Evolutionary conservation across 495 filamentous ascomycete genomes (phyloP).

Genomic region (Hypoxylon crocopeplum): DNA sequence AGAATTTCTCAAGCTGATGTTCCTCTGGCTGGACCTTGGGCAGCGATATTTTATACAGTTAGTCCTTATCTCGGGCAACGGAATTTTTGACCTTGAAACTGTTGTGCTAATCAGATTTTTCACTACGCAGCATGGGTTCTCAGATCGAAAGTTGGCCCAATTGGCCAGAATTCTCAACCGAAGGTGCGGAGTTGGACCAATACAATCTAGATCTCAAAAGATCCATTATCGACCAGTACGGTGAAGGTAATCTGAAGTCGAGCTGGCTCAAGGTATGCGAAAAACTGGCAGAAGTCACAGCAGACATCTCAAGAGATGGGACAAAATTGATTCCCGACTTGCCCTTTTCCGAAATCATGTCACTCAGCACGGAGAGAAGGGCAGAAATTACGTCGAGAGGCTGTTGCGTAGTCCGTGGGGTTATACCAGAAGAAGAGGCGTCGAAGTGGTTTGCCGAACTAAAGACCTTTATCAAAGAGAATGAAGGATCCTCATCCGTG

Average conservation of each 20-base stretch:
- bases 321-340: constrained; percentile 11
- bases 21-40: no score
- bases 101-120: no score
- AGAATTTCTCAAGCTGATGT: no score
- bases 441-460: constrained; percentile 7
- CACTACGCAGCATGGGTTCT: no score
- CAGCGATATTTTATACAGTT: no score
- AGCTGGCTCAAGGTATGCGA: constrained; percentile 25
- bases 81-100: no score
- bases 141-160: not conserved
- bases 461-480: constrained; percentile 6
- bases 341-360: not conserved
- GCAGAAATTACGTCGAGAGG: constrained; percentile 10
- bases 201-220: not conserved
- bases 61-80: no score
- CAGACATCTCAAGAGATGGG: constrained; percentile 9
- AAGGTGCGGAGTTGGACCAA: not conserved
- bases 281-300: constrained; percentile 8
- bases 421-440: constrained; percentile 17
- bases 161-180: not conserved
- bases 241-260: constrained; percentile 6
- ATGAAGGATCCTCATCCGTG: constrained; percentile 23
- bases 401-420: constrained; percentile 24
- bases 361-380: not conserved
- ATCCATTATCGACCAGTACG: constrained; percentile 25